A percentile compares a stretch with the other conserved stretches of the same genome.
Evolutionary conservation across 2,329 filamentous ascomycete species (phyloP).

Genomic region (Bisporella sp.): DNA sequence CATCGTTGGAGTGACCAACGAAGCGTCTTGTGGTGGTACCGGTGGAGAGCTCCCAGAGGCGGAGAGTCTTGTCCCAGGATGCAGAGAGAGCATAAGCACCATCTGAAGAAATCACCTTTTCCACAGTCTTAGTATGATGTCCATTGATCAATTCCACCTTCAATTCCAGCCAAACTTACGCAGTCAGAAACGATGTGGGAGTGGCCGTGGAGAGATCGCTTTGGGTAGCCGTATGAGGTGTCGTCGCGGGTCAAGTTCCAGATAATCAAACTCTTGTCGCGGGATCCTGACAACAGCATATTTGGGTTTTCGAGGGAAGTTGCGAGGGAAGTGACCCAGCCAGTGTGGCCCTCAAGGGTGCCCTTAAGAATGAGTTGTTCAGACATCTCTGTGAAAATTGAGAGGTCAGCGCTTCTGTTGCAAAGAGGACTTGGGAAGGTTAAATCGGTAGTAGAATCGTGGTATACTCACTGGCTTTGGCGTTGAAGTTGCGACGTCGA

Average conservation of each 20-base stretch:
- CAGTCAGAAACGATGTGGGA: slow-evolving; percentile 99
- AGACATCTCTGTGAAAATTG: slow-evolving; percentile 17
- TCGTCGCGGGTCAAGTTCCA: slow-evolving; percentile 99
- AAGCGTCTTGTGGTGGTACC: slow-evolving; percentile 97
- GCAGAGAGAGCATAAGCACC: slow-evolving; percentile 98
- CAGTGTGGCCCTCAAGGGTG: slow-evolving; percentile 97
- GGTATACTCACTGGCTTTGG: too few relatives aligned
- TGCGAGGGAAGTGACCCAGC: slow-evolving; percentile 98
- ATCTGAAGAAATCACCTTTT: slow-evolving; percentile 96
- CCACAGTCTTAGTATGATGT: slow-evolving; percentile 29
- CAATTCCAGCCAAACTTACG: slow-evolving; percentile 54
- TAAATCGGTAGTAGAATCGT: too few relatives aligned
- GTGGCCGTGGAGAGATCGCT: slow-evolving; percentile 97
- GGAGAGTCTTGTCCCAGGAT: slow-evolving; percentile 99
- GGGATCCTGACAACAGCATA: slow-evolving; percentile 96
- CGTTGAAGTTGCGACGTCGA: too few relatives aligned
- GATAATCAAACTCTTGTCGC: slow-evolving; percentile 99
- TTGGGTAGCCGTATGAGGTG: slow-evolving; percentile 96
- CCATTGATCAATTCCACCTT: neutral
- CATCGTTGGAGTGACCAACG: slow-evolving; percentile 98
- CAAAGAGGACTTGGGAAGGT: too few relatives aligned
- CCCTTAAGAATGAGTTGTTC: slow-evolving; percentile 70
- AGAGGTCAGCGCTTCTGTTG: too few relatives aligned
- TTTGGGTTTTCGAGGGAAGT: slow-evolving; percentile 99
- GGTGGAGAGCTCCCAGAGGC: slow-evolving; percentile 97